A percentile compares a stretch with the other conserved stretches of the same genome.
These are phyloP conservation scores for Picochlorum costavermella DNA, from an alignment of 139 green algal genomes.

Conservation along the genomic window DNA sequence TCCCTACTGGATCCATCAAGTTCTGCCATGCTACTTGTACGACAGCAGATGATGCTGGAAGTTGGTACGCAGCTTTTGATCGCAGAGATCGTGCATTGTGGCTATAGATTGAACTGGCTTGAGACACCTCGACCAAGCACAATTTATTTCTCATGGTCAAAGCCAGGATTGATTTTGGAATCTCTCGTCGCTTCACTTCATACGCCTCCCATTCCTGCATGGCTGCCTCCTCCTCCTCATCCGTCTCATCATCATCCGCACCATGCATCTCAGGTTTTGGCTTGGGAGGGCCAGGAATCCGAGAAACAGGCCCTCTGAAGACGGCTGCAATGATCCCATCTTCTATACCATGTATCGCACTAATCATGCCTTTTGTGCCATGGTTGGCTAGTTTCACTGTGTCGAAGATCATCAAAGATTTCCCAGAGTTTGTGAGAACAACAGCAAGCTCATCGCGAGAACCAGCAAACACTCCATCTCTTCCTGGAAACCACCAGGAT, in stretches of 20 bases:
- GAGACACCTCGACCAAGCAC: conserved; percentile 11
- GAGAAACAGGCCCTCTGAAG: conserved; percentile 17
- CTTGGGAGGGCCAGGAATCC: conserved; percentile 13
- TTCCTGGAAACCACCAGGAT: conserved; percentile 23
- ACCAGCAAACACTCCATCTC: conserved; percentile 29
- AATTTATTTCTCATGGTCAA: conserved; percentile 21
- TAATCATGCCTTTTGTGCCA: conserved; percentile 15
- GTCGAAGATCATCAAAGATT: conserved; percentile 28
- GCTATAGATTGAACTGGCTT: conserved; percentile 1
- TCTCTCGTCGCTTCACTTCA: conserved; percentile 19
- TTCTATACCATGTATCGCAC: conserved; percentile 13
- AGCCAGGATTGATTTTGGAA: conserved; percentile 15
- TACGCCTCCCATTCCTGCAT: conserved; percentile 14
- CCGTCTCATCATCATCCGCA: conserved; percentile 17
- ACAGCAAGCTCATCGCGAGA: conserved; percentile 25
- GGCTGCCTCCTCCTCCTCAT: conserved; percentile 10
- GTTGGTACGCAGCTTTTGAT: conserved; percentile 9
- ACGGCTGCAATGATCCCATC: conserved; percentile 4
- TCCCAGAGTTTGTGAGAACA: conserved; percentile 32
- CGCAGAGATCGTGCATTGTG: background rate
- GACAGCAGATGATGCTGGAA: conserved; percentile 23
- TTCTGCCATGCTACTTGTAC: conserved; percentile 45
- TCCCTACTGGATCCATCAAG: conserved; percentile 20
- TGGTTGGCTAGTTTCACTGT: conserved; percentile 16
- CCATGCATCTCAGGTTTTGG: background rate